Conservation (phyloP, 1,139 yeast species). For the Saccharomyces hybrid region DNA sequence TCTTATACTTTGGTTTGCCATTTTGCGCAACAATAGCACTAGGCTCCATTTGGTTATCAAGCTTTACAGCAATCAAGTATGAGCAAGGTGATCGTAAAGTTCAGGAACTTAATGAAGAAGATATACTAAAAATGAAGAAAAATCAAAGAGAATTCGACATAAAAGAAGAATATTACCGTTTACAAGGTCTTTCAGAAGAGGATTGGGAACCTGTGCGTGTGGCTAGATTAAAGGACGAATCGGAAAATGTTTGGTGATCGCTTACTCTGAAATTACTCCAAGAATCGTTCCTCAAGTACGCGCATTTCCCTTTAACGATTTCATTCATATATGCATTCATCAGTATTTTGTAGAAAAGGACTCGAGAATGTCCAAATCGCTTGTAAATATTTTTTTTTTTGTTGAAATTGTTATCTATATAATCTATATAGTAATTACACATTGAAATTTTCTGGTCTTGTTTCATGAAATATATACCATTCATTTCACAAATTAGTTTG, state of each 20-base stretch:
- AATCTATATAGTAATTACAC: not conserved
- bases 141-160: conserved; percentile 63
- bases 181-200: conserved; percentile 70
- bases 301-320: not conserved
- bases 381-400: not conserved
- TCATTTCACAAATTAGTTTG: not conserved
- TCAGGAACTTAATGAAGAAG: conserved; percentile 65
- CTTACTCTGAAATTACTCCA: too few species aligned
- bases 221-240: conserved; percentile 66
- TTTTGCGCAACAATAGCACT: conserved; percentile 72
- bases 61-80: conserved; percentile 74
- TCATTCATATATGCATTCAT: too few species aligned
- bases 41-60: conserved; percentile 72
- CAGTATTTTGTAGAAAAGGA: not conserved
- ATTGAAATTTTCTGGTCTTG: not conserved
- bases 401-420: not conserved
- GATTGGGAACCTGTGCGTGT: conserved; percentile 76
- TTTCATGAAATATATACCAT: not conserved
- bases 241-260: conserved; percentile 53
- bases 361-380: not conserved
- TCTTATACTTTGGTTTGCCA: conserved; percentile 76
- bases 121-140: conserved; percentile 53
- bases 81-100: conserved; percentile 73
- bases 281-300: too few species aligned
- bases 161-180: conserved; percentile 75